Conservation (phyloP, 2,329 filamentous ascomycete genomes). For the Beauveria caledonica region DNA sequence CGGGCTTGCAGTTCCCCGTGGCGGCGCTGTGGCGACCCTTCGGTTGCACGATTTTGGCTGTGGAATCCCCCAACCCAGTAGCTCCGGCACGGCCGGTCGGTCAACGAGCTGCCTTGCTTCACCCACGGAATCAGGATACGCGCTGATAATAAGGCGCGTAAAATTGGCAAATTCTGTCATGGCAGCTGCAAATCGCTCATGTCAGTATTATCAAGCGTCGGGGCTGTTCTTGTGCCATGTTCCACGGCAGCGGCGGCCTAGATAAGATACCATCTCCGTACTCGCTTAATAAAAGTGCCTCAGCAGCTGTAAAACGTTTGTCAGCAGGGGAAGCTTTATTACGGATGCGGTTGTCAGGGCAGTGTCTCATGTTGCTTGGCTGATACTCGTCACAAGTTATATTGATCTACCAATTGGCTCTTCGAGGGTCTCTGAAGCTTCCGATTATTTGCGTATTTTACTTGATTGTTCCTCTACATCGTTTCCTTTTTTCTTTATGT, state of each 20-base stretch:
- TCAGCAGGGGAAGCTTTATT: not conserved
- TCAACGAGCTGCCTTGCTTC: slow-evolving; percentile 1
- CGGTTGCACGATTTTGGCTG: not conserved
- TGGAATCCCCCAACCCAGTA: slow-evolving; percentile 4
- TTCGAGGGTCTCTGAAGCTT: not conserved
- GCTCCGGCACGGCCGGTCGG: not conserved
- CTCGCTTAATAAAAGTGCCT: not conserved
- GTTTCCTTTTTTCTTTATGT: not conserved
- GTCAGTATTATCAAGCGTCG: not conserved
- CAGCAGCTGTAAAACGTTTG: not conserved
- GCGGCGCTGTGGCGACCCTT: not conserved
- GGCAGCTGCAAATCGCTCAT: not conserved
- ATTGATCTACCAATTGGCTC: not conserved
- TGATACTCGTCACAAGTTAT: not conserved
- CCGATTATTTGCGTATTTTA: not conserved
- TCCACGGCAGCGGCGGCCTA: too few species aligned
- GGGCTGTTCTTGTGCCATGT: not conserved
- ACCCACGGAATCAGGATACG: not conserved
- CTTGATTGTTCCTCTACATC: not conserved
- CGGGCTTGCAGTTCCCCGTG: not conserved
- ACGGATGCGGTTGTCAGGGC: not conserved
- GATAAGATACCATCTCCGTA: not conserved
- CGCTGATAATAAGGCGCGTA: not conserved
- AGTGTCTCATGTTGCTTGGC: not conserved
- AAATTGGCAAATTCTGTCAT: not conserved